A percentile compares a stretch with the other conserved stretches of the same genome.
phyloP scores from a whole-genome alignment of 2,329 filamentous ascomycete species.

The Pseudogymnoascus sp. region DNA sequence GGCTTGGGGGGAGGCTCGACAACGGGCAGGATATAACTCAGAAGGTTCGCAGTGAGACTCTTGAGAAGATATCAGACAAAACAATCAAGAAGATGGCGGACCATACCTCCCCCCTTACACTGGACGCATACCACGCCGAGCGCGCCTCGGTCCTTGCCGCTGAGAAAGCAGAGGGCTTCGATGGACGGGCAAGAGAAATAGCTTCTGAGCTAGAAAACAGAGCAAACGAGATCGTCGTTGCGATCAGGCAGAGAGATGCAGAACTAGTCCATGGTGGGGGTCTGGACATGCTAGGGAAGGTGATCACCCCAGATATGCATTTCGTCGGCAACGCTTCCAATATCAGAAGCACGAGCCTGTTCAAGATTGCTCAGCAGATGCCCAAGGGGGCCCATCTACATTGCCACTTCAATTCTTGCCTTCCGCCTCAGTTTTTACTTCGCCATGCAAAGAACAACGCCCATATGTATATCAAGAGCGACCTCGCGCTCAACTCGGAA shows the following conservation, averaged over 20 bases:
- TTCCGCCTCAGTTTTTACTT: constrained; percentile 55
- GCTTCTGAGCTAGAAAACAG: constrained; percentile 23
- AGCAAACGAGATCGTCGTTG: constrained; percentile 24
- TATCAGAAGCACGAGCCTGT: constrained; percentile 50
- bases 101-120: neutral
- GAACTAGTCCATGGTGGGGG: constrained; percentile 20
- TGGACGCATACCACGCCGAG: constrained; percentile 8
- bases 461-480: constrained; percentile 65
- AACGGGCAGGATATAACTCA: neutral
- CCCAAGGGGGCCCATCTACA: constrained; percentile 70
- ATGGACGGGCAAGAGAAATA: constrained; percentile 19
- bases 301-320: constrained; percentile 40
- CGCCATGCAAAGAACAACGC: constrained; percentile 44
- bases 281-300: constrained; percentile 10
- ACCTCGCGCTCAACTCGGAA: constrained; percentile 38
- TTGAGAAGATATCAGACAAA: neutral
- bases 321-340: constrained; percentile 49
- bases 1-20: neutral
- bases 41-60: neutral
- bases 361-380: constrained; percentile 48
- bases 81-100: neutral
- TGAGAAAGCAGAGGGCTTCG: constrained; percentile 25
- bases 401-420: constrained; percentile 71
- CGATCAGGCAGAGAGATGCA: constrained; percentile 25
- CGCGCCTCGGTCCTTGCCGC: constrained; percentile 15